phyloP scores from a whole-genome alignment of 768 basidiomycete genomes.

The Galerina marginata region DNA sequence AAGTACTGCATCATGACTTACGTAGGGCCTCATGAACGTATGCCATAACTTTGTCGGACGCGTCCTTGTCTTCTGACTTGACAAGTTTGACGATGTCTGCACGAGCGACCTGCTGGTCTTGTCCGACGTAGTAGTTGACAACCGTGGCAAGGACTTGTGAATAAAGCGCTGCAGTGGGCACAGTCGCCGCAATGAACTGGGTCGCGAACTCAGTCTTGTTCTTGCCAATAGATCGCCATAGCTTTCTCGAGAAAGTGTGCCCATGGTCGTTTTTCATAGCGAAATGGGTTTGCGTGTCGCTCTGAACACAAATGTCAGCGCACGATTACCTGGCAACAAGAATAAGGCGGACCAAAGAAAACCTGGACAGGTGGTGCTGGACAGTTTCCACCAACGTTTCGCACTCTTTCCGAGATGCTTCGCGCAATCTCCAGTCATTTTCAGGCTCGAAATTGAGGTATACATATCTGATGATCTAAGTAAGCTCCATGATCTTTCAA shows the following conservation, averaged over 20 bases:
- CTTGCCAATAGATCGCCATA: conserved; percentile 29
- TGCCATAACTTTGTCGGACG: conserved; percentile 37
- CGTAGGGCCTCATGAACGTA: conserved; percentile 55
- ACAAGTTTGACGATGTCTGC: conserved; percentile 46
- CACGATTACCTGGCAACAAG: background rate
- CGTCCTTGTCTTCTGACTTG: conserved; percentile 28
- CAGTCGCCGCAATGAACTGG: conserved; percentile 56
- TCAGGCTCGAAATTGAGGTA: conserved; percentile 49
- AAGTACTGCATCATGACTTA: conserved; percentile 26
- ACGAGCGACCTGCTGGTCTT: conserved; percentile 37
- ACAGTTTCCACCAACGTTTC: conserved; percentile 33
- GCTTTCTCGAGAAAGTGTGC: conserved; percentile 37
- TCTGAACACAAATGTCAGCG: background rate
- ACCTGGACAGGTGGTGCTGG: conserved; percentile 34
- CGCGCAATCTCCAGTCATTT: conserved; percentile 53
- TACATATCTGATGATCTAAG: conserved; percentile 40
- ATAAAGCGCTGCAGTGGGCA: conserved; percentile 62
- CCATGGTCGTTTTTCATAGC: conserved; percentile 27
- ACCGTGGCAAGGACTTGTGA: conserved; percentile 60
- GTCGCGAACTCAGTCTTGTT: conserved; percentile 42
- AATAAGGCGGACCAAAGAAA: conserved; percentile 26
- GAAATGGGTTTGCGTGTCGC: conserved; percentile 20
- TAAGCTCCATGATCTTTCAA: background rate
- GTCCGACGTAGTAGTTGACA: conserved; percentile 63
- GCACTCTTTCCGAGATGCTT: conserved; percentile 40